Percentiles rank a stretch among this genome's conserved stretches.
Conservation (phyloP, 1,284 basidiomycete genomes). For the Boletus mariae region DNA sequence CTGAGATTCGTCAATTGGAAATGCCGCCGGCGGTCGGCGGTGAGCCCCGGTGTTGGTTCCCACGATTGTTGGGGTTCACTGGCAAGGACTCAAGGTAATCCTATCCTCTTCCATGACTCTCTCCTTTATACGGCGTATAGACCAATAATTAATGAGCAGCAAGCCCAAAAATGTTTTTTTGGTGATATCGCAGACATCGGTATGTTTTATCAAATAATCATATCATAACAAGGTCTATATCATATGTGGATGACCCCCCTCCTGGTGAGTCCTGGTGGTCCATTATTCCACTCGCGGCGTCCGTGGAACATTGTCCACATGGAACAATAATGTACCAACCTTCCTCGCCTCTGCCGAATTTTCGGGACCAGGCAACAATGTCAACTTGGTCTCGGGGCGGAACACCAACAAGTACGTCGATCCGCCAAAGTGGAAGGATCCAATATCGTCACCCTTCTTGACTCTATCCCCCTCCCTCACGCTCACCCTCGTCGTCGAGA, state of each 20-base stretch:
- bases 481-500: conserved; percentile 47
- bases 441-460: conserved; percentile 45
- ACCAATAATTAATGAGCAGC: no score
- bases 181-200: no score
- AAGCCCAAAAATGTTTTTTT: no score
- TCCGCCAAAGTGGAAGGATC: conserved; percentile 54
- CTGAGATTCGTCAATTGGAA: no score
- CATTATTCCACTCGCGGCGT: background rate
- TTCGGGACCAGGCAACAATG: conserved; percentile 12
- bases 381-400: conserved; percentile 23
- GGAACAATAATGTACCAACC: conserved; percentile 21
- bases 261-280: background rate
- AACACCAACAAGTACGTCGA: conserved; percentile 47
- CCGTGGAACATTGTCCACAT: conserved; percentile 13
- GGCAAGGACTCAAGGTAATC: no score
- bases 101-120: no score
- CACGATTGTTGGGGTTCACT: no score
- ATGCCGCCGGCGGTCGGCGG: no score
- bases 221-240: background rate
- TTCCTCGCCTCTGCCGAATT: conserved; percentile 8
- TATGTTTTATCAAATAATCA: no score
- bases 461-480: conserved; percentile 35
- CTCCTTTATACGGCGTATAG: no score
- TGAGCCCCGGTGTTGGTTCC: no score
- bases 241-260: background rate